phyloP scores from a whole-genome alignment of 495 filamentous ascomycete species.

The Tuber calosporum region DNA sequence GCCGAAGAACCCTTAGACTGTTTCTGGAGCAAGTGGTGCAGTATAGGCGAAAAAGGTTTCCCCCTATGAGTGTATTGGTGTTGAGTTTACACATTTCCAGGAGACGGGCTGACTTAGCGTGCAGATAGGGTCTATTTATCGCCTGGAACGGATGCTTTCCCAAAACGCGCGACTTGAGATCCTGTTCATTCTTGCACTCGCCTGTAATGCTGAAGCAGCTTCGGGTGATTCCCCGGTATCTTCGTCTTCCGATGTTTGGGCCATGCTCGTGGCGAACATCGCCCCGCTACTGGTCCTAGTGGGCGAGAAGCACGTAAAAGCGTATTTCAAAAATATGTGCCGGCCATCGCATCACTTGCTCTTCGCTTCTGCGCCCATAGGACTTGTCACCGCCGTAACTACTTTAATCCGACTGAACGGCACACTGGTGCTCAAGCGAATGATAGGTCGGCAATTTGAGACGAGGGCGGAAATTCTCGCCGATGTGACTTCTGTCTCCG shows the following conservation, averaged over 20 bases:
- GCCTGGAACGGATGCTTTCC: not conserved
- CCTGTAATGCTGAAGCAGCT: not conserved
- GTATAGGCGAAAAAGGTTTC: not conserved
- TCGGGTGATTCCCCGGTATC: not conserved
- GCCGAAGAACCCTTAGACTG: not conserved
- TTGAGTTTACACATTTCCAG: not conserved
- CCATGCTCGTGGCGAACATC: conserved; percentile 27
- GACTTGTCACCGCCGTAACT: conserved; percentile 27
- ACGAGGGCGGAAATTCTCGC: conserved; percentile 18
- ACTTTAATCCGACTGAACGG: conserved; percentile 28
- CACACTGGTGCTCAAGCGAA: conserved; percentile 5
- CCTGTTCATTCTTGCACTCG: not conserved
- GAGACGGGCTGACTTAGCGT: not conserved
- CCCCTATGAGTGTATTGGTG: not conserved
- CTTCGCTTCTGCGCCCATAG: conserved; percentile 27
- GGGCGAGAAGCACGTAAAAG: conserved; percentile 30
- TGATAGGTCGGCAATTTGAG: conserved; percentile 31
- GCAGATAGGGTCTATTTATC: not conserved
- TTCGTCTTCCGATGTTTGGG: conserved; percentile 19
- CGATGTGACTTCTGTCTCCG: conserved; percentile 24
- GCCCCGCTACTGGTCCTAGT: conserved; percentile 25
- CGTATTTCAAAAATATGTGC: conserved; percentile 32
- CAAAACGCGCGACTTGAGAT: not conserved
- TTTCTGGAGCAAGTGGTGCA: not conserved
- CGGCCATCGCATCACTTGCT: conserved; percentile 23